These are phyloP conservation scores for Dalbergia oliveri DNA, from an alignment of 306 rosid species.

Conservation along the genomic window DNA sequence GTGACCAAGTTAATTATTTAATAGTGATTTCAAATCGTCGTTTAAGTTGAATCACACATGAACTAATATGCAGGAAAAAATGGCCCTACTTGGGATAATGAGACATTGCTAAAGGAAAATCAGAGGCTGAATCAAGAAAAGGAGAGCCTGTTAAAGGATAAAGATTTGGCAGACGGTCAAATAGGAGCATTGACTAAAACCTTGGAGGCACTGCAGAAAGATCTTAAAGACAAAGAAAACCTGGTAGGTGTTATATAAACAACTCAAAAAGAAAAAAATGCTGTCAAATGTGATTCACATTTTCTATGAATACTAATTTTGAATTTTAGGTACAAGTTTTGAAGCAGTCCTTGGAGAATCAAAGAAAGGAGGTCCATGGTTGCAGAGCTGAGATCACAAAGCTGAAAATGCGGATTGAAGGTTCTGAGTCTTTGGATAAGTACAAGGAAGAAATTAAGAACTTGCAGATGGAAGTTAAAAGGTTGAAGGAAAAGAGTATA, in stretches of 20 bases:
- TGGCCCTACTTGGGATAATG: constrained; percentile 67
- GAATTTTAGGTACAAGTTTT: constrained; percentile 72
- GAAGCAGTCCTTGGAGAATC: constrained; percentile 80
- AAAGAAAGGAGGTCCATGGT: constrained; percentile 73
- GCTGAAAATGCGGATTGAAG: constrained; percentile 72
- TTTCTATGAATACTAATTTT: constrained; percentile 44
- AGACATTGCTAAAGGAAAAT: constrained; percentile 63
- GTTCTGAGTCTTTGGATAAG: constrained; percentile 61
- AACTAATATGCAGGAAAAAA: constrained; percentile 70
- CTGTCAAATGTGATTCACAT: constrained; percentile 31
- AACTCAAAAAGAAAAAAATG: constrained; percentile 30
- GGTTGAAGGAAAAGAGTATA: constrained; percentile 58
- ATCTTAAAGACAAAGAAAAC: constrained; percentile 79
- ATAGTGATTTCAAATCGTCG: background rate
- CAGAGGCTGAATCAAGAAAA: constrained; percentile 70
- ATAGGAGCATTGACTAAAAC: constrained; percentile 71
- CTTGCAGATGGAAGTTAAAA: constrained; percentile 74
- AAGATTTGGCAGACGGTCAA: constrained; percentile 72
- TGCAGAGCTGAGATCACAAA: constrained; percentile 79
- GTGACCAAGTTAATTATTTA: background rate
- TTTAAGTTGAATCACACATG: constrained; percentile 11
- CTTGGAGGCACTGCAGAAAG: constrained; percentile 75
- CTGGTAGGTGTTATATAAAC: constrained; percentile 57
- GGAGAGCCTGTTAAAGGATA: constrained; percentile 62
- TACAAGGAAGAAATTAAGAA: constrained; percentile 84